Evolutionary conservation across 768 basidiomycete species (phyloP).

Genomic region (Candolleomyces aberdarensis): DNA sequence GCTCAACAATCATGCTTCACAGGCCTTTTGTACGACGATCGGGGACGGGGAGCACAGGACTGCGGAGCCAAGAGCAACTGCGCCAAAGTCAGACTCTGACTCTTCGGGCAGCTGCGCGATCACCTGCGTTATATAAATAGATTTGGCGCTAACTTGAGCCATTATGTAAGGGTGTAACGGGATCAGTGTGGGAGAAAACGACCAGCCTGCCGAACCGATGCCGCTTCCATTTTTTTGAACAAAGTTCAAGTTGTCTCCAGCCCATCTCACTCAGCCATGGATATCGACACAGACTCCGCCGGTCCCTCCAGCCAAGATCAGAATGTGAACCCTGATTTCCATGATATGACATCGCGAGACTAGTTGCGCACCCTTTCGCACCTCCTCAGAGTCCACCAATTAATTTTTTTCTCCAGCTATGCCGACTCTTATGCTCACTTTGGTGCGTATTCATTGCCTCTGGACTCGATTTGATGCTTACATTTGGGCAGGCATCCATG

Average conservation of each 20-base stretch:
- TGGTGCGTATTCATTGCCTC: conserved; percentile 44
- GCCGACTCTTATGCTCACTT: conserved; percentile 97
- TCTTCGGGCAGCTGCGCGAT: too few relatives aligned
- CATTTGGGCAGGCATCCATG: conserved; percentile 76
- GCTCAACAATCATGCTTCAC: neutral
- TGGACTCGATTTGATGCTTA: neutral
- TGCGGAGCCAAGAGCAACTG: neutral
- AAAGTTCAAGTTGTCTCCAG: neutral
- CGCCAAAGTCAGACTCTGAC: too few relatives aligned
- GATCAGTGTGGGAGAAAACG: neutral
- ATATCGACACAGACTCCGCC: conserved; percentile 19
- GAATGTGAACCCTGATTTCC: conserved; percentile 15
- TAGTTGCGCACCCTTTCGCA: conserved; percentile 55
- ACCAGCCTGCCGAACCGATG: neutral
- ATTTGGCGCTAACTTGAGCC: too few relatives aligned
- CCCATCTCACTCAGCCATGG: neutral
- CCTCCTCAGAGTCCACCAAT: conserved; percentile 22
- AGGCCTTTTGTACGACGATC: neutral
- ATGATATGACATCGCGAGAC: conserved; percentile 81
- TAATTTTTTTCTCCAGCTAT: conserved; percentile 63
- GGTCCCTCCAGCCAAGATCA: conserved; percentile 22
- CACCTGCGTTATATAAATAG: too few relatives aligned
- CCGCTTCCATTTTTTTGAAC: neutral
- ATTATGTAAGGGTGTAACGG: neutral
- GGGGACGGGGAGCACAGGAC: too few relatives aligned